Evolutionary conservation across 192 early-diverging fungal genomes (phyloP), one percentile per base, ranked within the genome.

Genomic region (Coemansia reversa): DNA sequence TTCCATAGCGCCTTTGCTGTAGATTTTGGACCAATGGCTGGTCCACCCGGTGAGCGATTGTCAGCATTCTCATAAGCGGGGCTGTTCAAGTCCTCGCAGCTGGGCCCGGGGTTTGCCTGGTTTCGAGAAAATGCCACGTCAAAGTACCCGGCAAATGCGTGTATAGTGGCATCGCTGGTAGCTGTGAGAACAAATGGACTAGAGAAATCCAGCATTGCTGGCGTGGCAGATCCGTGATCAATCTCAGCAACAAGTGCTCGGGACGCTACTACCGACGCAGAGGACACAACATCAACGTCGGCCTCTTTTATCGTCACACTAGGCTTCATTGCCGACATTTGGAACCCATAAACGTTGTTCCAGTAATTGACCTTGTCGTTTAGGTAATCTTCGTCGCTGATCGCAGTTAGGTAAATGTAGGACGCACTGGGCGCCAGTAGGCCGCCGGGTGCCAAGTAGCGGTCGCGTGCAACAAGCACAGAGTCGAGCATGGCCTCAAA

Each of bases 331-430:
- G 86, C 82, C 1, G 85, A 81, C 89, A 97, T 95, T 65, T 93
- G 87, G 79, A 98, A 97, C 3, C 93, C 96, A 71, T 98, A 96
- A 19, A 97, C 95, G 63, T 91, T 87, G 70, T 92, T 86, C 96
- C 94, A 96, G 83, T 89, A 95, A 55, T 82, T 62, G 35, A 83
- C 85, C 62, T 85, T 88, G 69, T 94, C 89, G 62, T 91, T 88
- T 72, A 92, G 86, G 81, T 88, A 90, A 19, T 92, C 91, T 18
- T 85, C 86, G 65, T 93, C 89, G 20, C 84, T 88, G 74, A 92
- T 89, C 12, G 95, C 94, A 0, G 95, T 92, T 50, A 99, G 75
- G 70, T 86, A 90, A 47, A 99, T 94, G 18, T 87, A 90, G n/a
- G 94, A 96, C 6, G 85, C 87, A 69, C 88, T 89, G 52, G 97